phyloP scores from a whole-genome alignment of 2,329 filamentous ascomycete genomes.

The Fusarium sp. region DNA sequence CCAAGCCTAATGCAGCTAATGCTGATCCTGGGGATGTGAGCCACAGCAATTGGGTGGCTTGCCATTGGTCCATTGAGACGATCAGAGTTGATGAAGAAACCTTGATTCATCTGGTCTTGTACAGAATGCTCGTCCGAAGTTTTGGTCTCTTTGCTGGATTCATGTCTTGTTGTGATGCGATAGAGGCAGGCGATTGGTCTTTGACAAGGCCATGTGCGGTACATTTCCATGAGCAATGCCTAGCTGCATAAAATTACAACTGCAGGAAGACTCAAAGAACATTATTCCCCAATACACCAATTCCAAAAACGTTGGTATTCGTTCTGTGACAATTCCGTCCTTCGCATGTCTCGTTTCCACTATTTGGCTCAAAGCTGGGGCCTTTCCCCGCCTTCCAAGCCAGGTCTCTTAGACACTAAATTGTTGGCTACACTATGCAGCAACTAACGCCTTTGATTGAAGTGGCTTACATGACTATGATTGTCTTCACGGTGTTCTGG shows the following conservation, averaged over 20 bases:
- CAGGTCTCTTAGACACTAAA: neutral
- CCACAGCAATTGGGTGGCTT: constrained; percentile 17
- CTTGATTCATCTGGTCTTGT: neutral
- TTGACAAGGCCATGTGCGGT: no score
- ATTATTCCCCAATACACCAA: no score
- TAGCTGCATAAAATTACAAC: neutral
- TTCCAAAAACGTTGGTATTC: no score
- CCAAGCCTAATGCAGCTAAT: constrained; percentile 44
- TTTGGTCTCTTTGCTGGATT: neutral
- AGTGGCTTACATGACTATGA: constrained; percentile 22
- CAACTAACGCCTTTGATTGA: constrained; percentile 10
- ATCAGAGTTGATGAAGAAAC: constrained; percentile 7
- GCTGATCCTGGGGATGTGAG: constrained; percentile 1
- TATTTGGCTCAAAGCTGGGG: neutral
- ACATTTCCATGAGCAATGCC: no score
- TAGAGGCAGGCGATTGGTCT: neutral
- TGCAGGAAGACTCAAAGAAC: neutral
- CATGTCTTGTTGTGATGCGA: neutral
- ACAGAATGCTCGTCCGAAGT: neutral
- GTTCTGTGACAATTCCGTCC: constrained; percentile 13
- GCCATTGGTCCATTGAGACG: constrained; percentile 18
- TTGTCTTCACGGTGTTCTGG: constrained; percentile 26
- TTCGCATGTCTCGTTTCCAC: neutral
- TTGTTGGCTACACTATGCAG: constrained; percentile 14
- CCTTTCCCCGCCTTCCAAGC: constrained; percentile 2